Conservation (phyloP, 441 rosid genomes). For the Dalechampia spathulata region DNA sequence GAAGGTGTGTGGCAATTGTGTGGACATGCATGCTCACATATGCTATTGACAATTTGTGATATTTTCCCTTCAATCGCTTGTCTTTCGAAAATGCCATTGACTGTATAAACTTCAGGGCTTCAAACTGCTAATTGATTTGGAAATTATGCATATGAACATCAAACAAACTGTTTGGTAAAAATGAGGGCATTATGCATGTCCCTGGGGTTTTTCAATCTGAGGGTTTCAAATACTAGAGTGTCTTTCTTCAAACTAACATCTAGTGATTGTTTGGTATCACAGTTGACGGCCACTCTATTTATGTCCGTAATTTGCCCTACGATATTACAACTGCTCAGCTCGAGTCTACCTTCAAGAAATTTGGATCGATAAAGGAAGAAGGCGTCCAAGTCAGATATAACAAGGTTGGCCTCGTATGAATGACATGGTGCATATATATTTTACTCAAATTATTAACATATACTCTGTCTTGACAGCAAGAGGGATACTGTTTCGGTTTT, state of each 20-base stretch:
- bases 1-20: constrained; percentile 34
- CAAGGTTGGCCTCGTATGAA: constrained; percentile 30
- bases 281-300: constrained; percentile 54
- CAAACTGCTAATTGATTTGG: neutral
- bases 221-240: neutral
- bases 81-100: neutral
- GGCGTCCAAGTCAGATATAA: constrained; percentile 53
- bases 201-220: neutral
- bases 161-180: neutral
- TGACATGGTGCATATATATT: constrained; percentile 9
- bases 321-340: constrained; percentile 34
- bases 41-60: neutral
- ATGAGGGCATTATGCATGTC: neutral
- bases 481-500: constrained; percentile 57
- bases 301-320: constrained; percentile 47
- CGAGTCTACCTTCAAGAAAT: constrained; percentile 43
- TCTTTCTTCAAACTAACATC: neutral
- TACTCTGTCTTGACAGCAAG: constrained; percentile 29
- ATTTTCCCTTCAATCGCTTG: neutral
- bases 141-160: neutral
- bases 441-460: neutral
- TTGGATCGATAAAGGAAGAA: constrained; percentile 53
- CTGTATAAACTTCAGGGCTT: neutral
- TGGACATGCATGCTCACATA: neutral
- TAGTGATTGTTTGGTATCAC: constrained; percentile 16